phyloP scores from a whole-genome alignment of 140 eudicot species.

The Oenanthe javanica region DNA sequence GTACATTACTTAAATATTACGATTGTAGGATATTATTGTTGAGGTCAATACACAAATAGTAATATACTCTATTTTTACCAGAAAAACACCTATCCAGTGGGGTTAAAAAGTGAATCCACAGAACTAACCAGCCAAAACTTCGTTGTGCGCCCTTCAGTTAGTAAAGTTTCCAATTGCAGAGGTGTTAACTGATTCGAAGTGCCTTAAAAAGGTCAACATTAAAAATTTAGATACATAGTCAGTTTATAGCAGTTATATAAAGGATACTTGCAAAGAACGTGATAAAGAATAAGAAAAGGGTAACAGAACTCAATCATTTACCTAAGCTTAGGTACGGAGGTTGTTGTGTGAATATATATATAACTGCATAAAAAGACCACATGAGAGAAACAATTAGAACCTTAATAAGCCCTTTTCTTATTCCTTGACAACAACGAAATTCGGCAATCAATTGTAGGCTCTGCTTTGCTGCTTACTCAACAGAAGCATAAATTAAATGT shows the following conservation, averaged over 20 bases:
- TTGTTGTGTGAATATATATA: slow-evolving; percentile 61
- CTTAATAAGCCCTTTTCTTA: slow-evolving; percentile 7
- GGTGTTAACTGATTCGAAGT: slow-evolving; percentile 65
- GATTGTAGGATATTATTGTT: background rate
- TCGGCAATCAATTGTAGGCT: background rate
- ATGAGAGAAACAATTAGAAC: background rate
- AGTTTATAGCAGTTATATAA: background rate
- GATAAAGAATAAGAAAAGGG: slow-evolving; percentile 2
- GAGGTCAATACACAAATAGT: background rate
- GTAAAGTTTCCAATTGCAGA: slow-evolving; percentile 70
- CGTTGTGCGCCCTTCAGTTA: slow-evolving; percentile 78
- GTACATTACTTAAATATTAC: background rate
- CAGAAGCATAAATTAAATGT: slow-evolving; percentile 1
- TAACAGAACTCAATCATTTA: slow-evolving; percentile 17
- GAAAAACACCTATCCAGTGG: background rate
- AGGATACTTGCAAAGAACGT: background rate
- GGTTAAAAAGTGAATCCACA: background rate
- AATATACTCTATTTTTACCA: background rate
- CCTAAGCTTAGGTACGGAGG: slow-evolving; percentile 71
- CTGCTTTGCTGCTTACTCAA: background rate
- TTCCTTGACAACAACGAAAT: background rate
- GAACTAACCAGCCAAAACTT: slow-evolving; percentile 90
- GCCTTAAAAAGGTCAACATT: slow-evolving; percentile 33
- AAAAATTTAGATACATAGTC: background rate
- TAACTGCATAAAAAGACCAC: slow-evolving; percentile 45